phyloP scores from a whole-genome alignment of 768 basidiomycete genomes.

The Coprinopsis strossmayeri region DNA sequence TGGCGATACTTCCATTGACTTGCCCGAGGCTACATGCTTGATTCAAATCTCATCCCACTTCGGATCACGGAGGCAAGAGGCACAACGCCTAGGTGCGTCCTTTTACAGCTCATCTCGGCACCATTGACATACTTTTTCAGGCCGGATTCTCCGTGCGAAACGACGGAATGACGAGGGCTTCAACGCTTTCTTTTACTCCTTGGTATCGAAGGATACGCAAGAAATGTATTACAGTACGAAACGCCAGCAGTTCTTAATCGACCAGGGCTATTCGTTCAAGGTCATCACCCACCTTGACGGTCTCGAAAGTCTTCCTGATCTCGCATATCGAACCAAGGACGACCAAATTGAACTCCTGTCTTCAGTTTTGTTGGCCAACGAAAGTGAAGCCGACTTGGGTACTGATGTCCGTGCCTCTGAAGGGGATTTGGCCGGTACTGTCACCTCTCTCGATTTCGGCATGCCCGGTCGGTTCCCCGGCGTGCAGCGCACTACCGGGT shows the following conservation, averaged over 20 bases:
- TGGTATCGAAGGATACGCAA: constrained; percentile 98
- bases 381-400: constrained; percentile 84
- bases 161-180: constrained; percentile 98
- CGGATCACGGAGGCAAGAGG: constrained; percentile 96
- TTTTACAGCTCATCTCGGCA: constrained; percentile 7
- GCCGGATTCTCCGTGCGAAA: constrained; percentile 95
- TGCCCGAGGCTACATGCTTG: constrained; percentile 97
- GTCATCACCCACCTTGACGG: constrained; percentile 98
- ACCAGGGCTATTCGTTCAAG: constrained; percentile 99
- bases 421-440: constrained; percentile 79
- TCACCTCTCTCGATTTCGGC: constrained; percentile 86
- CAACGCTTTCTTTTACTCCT: constrained; percentile 99
- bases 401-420: constrained; percentile 78
- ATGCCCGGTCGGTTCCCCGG: constrained; percentile 45
- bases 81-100: constrained; percentile 79
- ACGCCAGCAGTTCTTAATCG: constrained; percentile 96
- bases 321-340: constrained; percentile 87
- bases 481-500: constrained; percentile 76
- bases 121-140: constrained; percentile 29
- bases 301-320: constrained; percentile 73
- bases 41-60: constrained; percentile 99
- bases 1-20: constrained; percentile 97
- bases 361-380: constrained; percentile 85
- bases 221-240: constrained; percentile 99
- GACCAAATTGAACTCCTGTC: constrained; percentile 97